These are phyloP conservation scores for Glycine tomentella DNA, from an alignment of 306 rosid genomes.

Conservation along the genomic window DNA sequence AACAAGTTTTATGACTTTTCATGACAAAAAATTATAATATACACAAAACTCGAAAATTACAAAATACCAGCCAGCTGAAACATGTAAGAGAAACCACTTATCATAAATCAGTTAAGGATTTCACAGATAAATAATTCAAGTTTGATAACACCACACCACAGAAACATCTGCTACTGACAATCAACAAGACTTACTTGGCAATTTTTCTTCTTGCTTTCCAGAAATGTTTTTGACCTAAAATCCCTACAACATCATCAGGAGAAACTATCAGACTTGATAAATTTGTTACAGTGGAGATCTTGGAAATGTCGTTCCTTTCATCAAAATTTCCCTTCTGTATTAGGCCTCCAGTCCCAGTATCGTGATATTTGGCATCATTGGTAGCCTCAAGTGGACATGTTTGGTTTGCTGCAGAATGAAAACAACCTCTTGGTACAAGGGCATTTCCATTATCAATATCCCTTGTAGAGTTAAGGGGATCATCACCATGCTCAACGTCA, in stretches of 20 bases:
- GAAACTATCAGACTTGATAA: conserved; percentile 10
- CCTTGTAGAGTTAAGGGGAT: conserved; percentile 12
- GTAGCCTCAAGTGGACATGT: not conserved
- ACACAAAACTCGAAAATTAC: not conserved
- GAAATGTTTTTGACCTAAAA: conserved; percentile 23
- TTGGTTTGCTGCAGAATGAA: not conserved
- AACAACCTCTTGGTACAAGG: not conserved
- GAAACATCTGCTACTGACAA: not conserved
- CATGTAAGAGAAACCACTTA: not conserved
- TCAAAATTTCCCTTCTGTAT: conserved; percentile 7
- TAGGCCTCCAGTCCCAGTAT: not conserved
- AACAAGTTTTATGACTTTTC: not conserved
- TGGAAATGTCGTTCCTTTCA: not conserved
- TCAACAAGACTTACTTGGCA: conserved; percentile 23
- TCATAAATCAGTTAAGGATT: not conserved
- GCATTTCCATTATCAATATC: conserved; percentile 13
- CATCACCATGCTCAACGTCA: not conserved
- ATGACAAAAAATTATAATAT: conserved; percentile 2
- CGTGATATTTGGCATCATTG: not conserved
- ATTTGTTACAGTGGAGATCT: not conserved
- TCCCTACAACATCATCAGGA: conserved; percentile 24
- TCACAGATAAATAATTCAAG: not conserved
- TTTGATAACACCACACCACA: not conserved
- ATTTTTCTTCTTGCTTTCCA: conserved; percentile 23
- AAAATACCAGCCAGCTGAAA: not conserved